Conservation (phyloP, 2,329 filamentous ascomycete species). For the Xylariaceae sp. region DNA sequence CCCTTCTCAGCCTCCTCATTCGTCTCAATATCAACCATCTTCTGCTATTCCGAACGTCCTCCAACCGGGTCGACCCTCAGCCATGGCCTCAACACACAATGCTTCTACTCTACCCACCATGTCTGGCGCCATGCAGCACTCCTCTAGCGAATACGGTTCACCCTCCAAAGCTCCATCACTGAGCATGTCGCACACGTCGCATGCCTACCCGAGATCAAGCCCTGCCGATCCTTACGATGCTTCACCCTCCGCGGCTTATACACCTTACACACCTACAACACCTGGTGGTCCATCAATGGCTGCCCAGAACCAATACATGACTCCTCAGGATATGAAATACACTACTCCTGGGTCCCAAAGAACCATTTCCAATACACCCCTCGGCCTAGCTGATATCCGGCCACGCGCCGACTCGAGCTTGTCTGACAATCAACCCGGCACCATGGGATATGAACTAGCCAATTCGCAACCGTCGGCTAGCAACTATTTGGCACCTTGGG, state of each 20-base stretch:
- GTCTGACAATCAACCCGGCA: conserved; percentile 62
- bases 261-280: conserved; percentile 58
- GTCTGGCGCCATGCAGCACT: conserved; percentile 37
- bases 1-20: conserved; percentile 34
- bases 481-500: conserved; percentile 92
- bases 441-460: conserved; percentile 59
- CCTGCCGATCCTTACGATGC: conserved; percentile 57
- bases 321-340: conserved; percentile 52
- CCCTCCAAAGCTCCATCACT: conserved; percentile 62
- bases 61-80: conserved; percentile 46
- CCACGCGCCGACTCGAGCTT: conserved; percentile 78
- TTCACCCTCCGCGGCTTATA: conserved; percentile 43
- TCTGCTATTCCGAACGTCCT: conserved; percentile 52
- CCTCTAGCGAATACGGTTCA: conserved; percentile 36
- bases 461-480: conserved; percentile 67
- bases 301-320: conserved; percentile 58
- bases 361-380: conserved; percentile 72
- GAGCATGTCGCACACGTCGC: conserved; percentile 58
- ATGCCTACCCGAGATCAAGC: conserved; percentile 77
- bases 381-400: conserved; percentile 87
- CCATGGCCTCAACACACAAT: conserved; percentile 37
- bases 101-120: conserved; percentile 44
- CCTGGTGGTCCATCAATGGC: conserved; percentile 47
- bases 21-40: conserved; percentile 37
- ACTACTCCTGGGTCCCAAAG: conserved; percentile 53